These are phyloP conservation scores for Catharanthus roseus DNA, from an alignment of 257 asterid species.

Conservation along the genomic window DNA sequence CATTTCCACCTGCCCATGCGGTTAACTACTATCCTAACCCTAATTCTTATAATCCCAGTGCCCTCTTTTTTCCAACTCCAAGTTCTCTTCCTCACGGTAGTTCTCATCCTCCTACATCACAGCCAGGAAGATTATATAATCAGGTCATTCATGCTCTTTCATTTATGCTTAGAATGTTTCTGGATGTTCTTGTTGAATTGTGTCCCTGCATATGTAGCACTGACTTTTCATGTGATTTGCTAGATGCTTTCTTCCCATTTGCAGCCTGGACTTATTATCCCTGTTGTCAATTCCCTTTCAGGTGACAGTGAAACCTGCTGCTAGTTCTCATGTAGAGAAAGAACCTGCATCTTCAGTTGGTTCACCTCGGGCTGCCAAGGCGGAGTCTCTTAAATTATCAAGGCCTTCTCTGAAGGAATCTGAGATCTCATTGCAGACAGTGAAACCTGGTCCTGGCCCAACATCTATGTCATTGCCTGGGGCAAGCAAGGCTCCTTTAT, in stretches of 20 bases:
- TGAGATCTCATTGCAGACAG: conserved; percentile 32
- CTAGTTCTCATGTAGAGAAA: conserved; percentile 45
- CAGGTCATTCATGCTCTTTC: conserved; percentile 47
- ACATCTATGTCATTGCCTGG: conserved; percentile 21
- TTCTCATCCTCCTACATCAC: conserved; percentile 53
- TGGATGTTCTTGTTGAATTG: background rate
- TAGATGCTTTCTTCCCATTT: background rate
- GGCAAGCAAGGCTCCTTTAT: conserved; percentile 17
- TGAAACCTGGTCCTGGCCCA: conserved; percentile 42
- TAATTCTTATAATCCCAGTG: conserved; percentile 44
- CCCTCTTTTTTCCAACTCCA: conserved; percentile 37
- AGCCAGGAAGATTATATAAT: conserved; percentile 49
- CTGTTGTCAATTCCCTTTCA: conserved; percentile 5
- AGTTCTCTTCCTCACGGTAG: conserved; percentile 51
- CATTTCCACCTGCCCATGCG: conserved; percentile 54
- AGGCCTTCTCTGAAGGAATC: conserved; percentile 40
- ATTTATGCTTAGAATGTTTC: background rate
- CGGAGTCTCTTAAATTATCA: conserved; percentile 34
- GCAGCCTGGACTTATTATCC: background rate
- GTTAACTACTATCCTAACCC: conserved; percentile 51
- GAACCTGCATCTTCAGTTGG: conserved; percentile 32
- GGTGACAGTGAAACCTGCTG: conserved; percentile 62
- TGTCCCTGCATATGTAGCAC: conserved; percentile 2
- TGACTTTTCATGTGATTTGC: background rate
- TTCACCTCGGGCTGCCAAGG: conserved; percentile 39